Conservation (phyloP, 345 rosid species). For the Populus ilicifolia region DNA sequence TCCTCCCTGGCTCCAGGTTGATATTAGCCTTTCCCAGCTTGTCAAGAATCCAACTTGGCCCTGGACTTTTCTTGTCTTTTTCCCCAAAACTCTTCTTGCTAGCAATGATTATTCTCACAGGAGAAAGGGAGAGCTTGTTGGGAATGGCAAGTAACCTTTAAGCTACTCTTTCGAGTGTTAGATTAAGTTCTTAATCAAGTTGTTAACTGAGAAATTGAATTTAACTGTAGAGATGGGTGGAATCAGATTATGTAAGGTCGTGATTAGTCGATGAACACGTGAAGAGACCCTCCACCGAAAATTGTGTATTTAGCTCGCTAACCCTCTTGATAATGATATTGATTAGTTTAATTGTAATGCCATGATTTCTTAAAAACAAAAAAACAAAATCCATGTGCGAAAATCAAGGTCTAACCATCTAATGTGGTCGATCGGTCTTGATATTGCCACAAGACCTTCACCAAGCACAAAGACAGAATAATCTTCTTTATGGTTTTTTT, state of each 20-base stretch:
- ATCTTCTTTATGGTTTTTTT: not conserved
- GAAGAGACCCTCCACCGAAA: not conserved
- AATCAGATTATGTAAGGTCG: too few relatives aligned
- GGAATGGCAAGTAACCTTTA: not conserved
- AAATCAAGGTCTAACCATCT: constrained; percentile 7
- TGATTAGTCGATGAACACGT: too few relatives aligned
- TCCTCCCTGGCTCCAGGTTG: not conserved
- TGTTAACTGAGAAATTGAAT: not conserved
- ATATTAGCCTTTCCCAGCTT: not conserved
- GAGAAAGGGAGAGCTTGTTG: not conserved
- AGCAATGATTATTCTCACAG: too few relatives aligned
- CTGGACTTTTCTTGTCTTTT: too few relatives aligned
- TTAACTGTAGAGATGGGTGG: not conserved
- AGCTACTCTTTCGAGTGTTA: not conserved
- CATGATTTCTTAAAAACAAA: not conserved
- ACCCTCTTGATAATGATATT: not conserved
- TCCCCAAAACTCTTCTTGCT: not conserved
- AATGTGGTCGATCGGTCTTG: not conserved
- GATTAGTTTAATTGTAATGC: not conserved
- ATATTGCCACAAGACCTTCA: constrained; percentile 16
- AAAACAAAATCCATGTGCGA: constrained; percentile 9
- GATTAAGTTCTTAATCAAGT: not conserved
- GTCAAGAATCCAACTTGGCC: not conserved
- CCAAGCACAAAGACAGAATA: too few relatives aligned
- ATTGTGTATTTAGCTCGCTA: not conserved